Conservation (phyloP, 73 alveolate species). For the Halteria grandinella region DNA sequence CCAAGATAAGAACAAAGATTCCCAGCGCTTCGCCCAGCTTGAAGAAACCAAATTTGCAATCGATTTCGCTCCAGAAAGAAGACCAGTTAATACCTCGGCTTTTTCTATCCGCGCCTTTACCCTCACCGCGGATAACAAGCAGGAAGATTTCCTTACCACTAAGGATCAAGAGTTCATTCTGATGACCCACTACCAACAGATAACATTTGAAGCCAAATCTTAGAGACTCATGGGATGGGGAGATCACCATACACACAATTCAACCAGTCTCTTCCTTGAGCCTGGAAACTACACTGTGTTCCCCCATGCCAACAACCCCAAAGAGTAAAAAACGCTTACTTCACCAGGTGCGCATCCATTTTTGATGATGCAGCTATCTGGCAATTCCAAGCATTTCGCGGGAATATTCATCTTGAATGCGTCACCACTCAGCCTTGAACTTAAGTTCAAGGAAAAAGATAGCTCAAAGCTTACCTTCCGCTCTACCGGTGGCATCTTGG, state of each 20-base stretch:
- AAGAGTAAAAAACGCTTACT: not conserved
- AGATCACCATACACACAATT: slow-evolving; percentile 6
- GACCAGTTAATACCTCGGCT: too few species aligned
- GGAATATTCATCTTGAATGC: slow-evolving; percentile 15
- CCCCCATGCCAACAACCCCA: not conserved
- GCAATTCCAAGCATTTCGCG: not conserved
- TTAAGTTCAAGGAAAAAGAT: not conserved
- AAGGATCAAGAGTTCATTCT: not conserved
- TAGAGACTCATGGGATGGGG: slow-evolving; percentile 22
- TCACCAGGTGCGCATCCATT: slow-evolving; percentile 12
- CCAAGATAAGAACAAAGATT: too few species aligned
- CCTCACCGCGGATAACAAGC: too few species aligned
- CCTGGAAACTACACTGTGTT: slow-evolving; percentile 26
- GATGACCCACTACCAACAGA: not conserved
- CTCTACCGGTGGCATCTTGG: slow-evolving; percentile 68
- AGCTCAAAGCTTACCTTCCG: slow-evolving; percentile 1
- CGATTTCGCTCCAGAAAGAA: too few species aligned
- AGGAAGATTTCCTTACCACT: not conserved
- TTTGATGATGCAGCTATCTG: not conserved
- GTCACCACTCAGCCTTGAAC: not conserved
- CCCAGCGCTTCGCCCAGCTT: too few species aligned
- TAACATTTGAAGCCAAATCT: not conserved
- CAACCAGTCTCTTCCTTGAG: not conserved
- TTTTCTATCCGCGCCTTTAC: too few species aligned
- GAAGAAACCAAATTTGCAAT: too few species aligned